Evolutionary conservation across 2,329 filamentous ascomycete genomes (phyloP).

Genomic region (Calycina herbarum): DNA sequence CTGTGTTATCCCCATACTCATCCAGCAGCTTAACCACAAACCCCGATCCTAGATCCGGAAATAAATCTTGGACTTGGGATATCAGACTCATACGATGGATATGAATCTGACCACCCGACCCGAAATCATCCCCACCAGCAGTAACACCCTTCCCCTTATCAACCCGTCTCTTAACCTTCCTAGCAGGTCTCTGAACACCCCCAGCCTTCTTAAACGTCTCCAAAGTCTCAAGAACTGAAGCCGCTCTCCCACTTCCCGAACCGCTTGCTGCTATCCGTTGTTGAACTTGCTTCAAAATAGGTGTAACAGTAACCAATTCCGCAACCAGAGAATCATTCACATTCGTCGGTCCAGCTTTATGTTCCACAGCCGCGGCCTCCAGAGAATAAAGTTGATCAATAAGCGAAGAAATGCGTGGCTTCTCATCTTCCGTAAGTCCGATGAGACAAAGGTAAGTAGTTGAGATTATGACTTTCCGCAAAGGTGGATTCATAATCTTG

Average conservation of each 20-base stretch:
- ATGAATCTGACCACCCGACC: constrained; percentile 45
- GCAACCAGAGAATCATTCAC: constrained; percentile 73
- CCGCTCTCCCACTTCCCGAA: constrained; percentile 54
- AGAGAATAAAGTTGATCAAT: constrained; percentile 82
- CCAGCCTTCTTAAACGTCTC: constrained; percentile 60
- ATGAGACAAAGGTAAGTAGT: constrained; percentile 74
- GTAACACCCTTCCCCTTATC: constrained; percentile 65
- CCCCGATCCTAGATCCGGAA: constrained; percentile 80
- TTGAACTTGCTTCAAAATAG: constrained; percentile 65
- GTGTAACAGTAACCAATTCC: constrained; percentile 78
- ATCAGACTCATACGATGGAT: constrained; percentile 82
- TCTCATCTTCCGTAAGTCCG: constrained; percentile 65
- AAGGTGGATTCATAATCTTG: constrained; percentile 59
- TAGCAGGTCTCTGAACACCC: constrained; percentile 51
- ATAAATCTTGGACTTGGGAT: constrained; percentile 89
- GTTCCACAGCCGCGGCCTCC: constrained; percentile 68
- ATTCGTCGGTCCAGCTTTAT: constrained; percentile 55
- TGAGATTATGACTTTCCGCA: constrained; percentile 69
- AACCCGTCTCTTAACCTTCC: constrained; percentile 52
- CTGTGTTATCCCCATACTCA: constrained; percentile 73
- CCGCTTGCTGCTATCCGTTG: constrained; percentile 52
- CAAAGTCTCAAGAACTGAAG: constrained; percentile 61
- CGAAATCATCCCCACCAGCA: constrained; percentile 39
- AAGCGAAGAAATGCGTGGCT: constrained; percentile 71
- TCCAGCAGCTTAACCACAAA: constrained; percentile 80